phyloP scores from a whole-genome alignment of 192 early-diverging fungal genomes.

The Rhizophlyctis rosea region DNA sequence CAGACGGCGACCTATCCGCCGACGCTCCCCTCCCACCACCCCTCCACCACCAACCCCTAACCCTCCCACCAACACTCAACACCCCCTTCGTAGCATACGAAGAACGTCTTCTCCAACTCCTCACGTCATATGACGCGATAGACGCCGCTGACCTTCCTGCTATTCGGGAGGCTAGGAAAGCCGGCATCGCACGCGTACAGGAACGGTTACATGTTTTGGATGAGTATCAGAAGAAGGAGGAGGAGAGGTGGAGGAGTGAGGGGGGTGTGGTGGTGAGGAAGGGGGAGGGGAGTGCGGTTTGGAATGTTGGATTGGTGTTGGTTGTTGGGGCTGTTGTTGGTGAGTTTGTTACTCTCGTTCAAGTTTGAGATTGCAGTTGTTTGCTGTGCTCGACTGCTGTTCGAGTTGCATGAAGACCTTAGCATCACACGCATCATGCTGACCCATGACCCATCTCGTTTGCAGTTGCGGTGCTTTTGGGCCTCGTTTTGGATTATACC shows the following conservation, averaged over 20 bases:
- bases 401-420: no score
- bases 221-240: not conserved
- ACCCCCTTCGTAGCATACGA: not conserved
- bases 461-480: not conserved
- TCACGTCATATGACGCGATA: not conserved
- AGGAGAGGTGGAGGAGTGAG: not conserved
- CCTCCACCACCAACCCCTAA: no score
- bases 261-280: not conserved
- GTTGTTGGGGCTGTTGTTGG: no score
- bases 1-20: no score
- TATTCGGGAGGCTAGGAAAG: not conserved
- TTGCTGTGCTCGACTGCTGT: no score
- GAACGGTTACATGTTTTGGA: not conserved
- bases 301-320: no score
- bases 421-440: no score
- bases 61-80: not conserved
- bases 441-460: no score
- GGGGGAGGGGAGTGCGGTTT: not conserved
- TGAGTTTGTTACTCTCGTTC: no score
- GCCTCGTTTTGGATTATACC: not conserved
- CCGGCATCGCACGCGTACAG: not conserved
- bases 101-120: not conserved
- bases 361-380: no score
- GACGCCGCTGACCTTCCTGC: not conserved
- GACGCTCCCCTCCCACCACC: no score